Evolutionary conservation across 2,329 filamentous ascomycete genomes (phyloP).

Genomic region (Aspergillus sp.): DNA sequence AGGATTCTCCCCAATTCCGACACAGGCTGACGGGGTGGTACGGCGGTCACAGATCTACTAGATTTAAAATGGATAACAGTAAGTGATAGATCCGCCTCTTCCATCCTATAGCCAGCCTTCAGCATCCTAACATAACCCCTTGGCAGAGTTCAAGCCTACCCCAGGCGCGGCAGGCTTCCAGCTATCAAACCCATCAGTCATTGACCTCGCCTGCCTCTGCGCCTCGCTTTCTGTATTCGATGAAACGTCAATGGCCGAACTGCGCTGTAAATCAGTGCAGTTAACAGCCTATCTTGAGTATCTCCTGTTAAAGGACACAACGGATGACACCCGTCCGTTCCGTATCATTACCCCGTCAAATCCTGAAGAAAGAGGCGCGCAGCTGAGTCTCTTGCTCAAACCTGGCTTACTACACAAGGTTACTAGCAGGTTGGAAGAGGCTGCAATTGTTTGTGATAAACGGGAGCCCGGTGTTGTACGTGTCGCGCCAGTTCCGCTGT

Average conservation of each 20-base stretch:
- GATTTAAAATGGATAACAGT: conserved; percentile 78
- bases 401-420: conserved; percentile 70
- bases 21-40: conserved; percentile 80
- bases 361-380: conserved; percentile 68
- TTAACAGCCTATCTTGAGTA: conserved; percentile 75
- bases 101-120: neutral
- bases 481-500: conserved; percentile 77
- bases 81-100: conserved; percentile 13
- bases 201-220: conserved; percentile 71
- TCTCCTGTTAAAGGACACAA: conserved; percentile 51
- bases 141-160: conserved; percentile 67
- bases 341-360: conserved; percentile 68
- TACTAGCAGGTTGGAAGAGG: conserved; percentile 62
- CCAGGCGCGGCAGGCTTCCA: conserved; percentile 77
- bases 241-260: conserved; percentile 64
- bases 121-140: neutral
- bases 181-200: conserved; percentile 74
- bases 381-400: conserved; percentile 70
- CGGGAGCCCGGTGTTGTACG: conserved; percentile 80
- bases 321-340: conserved; percentile 47
- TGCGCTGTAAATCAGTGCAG: conserved; percentile 69
- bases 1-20: conserved; percentile 53
- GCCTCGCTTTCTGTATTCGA: conserved; percentile 72
- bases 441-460: conserved; percentile 76
- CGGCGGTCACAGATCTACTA: conserved; percentile 69